These are phyloP conservation scores for Leucosporidium creatinivorum DNA, from an alignment of 768 basidiomycete species.

Conservation along the genomic window DNA sequence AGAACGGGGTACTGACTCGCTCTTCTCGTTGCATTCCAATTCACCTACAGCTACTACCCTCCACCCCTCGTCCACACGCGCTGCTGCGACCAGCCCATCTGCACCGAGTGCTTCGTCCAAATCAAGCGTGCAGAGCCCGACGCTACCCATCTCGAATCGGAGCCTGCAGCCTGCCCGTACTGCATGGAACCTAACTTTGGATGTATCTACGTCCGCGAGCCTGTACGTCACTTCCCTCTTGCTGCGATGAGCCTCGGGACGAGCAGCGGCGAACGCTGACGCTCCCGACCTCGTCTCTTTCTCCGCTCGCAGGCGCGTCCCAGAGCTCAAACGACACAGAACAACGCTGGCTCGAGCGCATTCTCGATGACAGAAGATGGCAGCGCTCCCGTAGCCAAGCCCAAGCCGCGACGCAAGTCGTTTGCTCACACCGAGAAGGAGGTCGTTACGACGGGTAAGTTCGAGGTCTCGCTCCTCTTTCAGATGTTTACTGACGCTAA, in stretches of 20 bases:
- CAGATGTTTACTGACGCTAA: no score
- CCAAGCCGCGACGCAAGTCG: constrained; percentile 21
- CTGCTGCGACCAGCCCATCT: constrained; percentile 97
- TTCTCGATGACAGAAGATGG: background rate
- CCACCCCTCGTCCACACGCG: constrained; percentile 93
- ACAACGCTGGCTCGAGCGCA: background rate
- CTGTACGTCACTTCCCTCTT: no score
- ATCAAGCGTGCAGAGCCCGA: constrained; percentile 96
- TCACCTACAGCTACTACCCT: constrained; percentile 73
- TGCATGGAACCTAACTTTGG: constrained; percentile 98
- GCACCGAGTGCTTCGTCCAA: constrained; percentile 98
- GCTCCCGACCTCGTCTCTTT: background rate
- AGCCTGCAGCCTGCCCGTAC: constrained; percentile 93
- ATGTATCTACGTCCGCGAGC: constrained; percentile 55
- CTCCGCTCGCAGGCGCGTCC: constrained; percentile 5
- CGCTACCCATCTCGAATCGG: constrained; percentile 82
- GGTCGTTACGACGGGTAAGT: constrained; percentile 31
- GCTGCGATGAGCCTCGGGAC: background rate
- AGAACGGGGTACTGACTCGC: constrained; percentile 1
- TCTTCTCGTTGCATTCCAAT: background rate
- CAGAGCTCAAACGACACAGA: background rate
- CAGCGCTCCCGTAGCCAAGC: background rate
- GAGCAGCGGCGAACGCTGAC: background rate
- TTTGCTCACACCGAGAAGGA: constrained; percentile 33
- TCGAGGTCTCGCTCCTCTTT: background rate